phyloP scores from a whole-genome alignment of 345 rosid species.

The Gossypium australe region DNA sequence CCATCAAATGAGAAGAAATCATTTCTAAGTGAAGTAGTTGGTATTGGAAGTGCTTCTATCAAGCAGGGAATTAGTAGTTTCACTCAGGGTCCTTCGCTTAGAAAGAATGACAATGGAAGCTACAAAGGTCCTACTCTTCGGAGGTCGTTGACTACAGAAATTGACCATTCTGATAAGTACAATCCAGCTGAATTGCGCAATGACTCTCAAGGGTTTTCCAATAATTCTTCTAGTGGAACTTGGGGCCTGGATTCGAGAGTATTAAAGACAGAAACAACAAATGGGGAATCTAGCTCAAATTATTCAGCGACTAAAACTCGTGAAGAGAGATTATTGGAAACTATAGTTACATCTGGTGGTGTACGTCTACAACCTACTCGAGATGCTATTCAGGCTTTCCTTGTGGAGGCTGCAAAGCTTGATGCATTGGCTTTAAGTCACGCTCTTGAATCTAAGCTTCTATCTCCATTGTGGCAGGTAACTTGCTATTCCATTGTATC shows the following conservation, averaged over 20 bases:
- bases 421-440: constrained; percentile 65
- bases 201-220: constrained; percentile 42
- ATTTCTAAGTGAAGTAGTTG: constrained; percentile 89
- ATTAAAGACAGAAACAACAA: constrained; percentile 24
- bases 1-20: constrained; percentile 81
- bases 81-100: constrained; percentile 55
- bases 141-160: constrained; percentile 80
- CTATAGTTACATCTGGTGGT: constrained; percentile 89
- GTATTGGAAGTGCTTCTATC: constrained; percentile 89
- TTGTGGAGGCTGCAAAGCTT: constrained; percentile 79
- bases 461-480: constrained; percentile 92
- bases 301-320: constrained; percentile 56
- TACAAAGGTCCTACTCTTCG: constrained; percentile 78
- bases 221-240: constrained; percentile 43
- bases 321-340: constrained; percentile 86
- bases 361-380: constrained; percentile 95
- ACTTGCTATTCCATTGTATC: constrained; percentile 12
- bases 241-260: constrained; percentile 56
- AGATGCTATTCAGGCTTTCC: constrained; percentile 81
- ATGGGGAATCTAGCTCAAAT: constrained; percentile 49
- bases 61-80: constrained; percentile 85
- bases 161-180: constrained; percentile 56
- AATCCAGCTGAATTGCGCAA: constrained; percentile 55
- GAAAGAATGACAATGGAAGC: constrained; percentile 72
- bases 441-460: constrained; percentile 85